These are phyloP conservation scores for Cyberlindnera nakhonratchasimensis DNA, from an alignment of 805 yeast species.

Conservation along the genomic window DNA sequence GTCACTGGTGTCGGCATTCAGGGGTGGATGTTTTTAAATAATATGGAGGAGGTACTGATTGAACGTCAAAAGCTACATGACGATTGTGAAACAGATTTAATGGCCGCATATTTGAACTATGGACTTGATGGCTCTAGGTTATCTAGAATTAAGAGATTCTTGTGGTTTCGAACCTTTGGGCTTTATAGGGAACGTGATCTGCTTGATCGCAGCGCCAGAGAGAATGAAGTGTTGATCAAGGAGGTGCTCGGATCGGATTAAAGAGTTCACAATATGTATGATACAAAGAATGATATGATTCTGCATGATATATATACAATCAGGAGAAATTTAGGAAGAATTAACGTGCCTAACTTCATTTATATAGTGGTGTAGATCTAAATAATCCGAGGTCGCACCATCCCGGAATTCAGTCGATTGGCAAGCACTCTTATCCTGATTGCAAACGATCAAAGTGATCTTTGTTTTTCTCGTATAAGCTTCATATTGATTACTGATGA, in stretches of 20 bases:
- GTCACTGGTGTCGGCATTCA: slow-evolving; percentile 38
- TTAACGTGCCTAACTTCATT: background rate
- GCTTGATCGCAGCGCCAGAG: slow-evolving; percentile 39
- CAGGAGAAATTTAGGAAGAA: background rate
- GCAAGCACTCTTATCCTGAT: too few species aligned
- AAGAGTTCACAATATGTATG: background rate
- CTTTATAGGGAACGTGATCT: slow-evolving; percentile 30
- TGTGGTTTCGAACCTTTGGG: slow-evolving; percentile 49
- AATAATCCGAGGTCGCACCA: too few species aligned
- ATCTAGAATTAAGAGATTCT: slow-evolving; percentile 51
- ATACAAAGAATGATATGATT: background rate
- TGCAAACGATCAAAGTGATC: too few species aligned
- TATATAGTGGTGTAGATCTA: too few species aligned
- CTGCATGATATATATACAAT: slow-evolving; percentile 1
- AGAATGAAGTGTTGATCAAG: slow-evolving; percentile 78
- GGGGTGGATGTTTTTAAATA: slow-evolving; percentile 37
- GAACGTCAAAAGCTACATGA: slow-evolving; percentile 37
- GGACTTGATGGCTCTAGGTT: slow-evolving; percentile 49
- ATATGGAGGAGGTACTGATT: slow-evolving; percentile 34
- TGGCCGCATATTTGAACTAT: slow-evolving; percentile 44
- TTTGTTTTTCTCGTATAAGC: too few species aligned
- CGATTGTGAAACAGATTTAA: slow-evolving; percentile 38
- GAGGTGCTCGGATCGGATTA: slow-evolving; percentile 47
- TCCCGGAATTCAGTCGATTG: too few species aligned
- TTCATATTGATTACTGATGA: background rate